These are phyloP conservation scores for Malus hybrid DNA, from an alignment of 331 rosid genomes.

Conservation along the genomic window DNA sequence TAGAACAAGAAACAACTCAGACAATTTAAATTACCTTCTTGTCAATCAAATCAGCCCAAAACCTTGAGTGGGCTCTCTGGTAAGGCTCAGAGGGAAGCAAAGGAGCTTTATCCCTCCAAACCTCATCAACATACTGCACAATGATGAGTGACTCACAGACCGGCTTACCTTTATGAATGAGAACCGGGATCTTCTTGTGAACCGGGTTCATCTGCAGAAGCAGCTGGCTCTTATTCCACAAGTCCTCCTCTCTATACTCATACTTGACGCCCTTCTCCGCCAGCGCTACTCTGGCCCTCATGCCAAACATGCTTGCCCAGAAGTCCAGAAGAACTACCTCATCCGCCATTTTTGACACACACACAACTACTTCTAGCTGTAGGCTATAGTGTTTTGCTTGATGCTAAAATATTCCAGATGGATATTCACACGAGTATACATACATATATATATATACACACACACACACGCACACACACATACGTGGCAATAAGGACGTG, in stretches of 20 bases:
- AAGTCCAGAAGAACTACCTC: slow-evolving; percentile 15
- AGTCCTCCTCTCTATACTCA: slow-evolving; percentile 7
- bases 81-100: slow-evolving; percentile 25
- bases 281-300: slow-evolving; percentile 16
- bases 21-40: slow-evolving; percentile 16
- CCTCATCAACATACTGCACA: slow-evolving; percentile 20
- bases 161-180: neutral
- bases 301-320: slow-evolving; percentile 14
- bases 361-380: neutral
- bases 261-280: slow-evolving; percentile 20
- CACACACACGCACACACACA: too few species aligned
- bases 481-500: too few species aligned
- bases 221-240: slow-evolving; percentile 15
- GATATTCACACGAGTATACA: neutral
- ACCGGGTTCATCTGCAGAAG: slow-evolving; percentile 30
- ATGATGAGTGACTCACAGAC: slow-evolving; percentile 22
- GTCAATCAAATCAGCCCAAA: slow-evolving; percentile 23
- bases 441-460: too few species aligned
- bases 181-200: slow-evolving; percentile 25
- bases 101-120: slow-evolving; percentile 15
- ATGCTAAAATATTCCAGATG: neutral
- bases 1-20: too few species aligned
- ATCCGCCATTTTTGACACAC: slow-evolving; percentile 11
- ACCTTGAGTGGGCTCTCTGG: slow-evolving; percentile 14
- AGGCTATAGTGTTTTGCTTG: too few species aligned